A percentile compares a stretch with the other conserved stretches of the same genome.
Evolutionary conservation across 2,329 filamentous ascomycete genomes (phyloP).

Genomic region (Microcera coccophila): DNA sequence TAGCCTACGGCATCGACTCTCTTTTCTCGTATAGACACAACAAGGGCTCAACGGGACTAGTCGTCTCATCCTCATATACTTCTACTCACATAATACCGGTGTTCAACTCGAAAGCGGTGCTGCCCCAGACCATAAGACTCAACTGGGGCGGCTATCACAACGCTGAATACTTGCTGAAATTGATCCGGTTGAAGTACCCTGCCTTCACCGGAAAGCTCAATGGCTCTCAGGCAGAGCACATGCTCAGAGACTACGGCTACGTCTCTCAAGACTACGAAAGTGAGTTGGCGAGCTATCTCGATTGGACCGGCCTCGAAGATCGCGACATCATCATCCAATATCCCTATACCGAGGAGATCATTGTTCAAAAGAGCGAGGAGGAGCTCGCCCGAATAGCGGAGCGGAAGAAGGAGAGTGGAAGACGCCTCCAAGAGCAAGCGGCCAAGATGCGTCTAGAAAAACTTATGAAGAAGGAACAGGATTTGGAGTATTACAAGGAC

Average conservation of each 20-base stretch:
- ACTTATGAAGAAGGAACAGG: conserved; percentile 90
- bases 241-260: conserved; percentile 87
- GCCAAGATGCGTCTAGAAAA: conserved; percentile 97
- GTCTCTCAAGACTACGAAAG: conserved; percentile 77
- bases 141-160: conserved; percentile 94
- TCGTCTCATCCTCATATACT: conserved; percentile 88
- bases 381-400: conserved; percentile 87
- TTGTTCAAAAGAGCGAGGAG: conserved; percentile 89
- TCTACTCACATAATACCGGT: conserved; percentile 95
- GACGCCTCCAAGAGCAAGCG: conserved; percentile 88
- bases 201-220: conserved; percentile 83
- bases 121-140: conserved; percentile 79
- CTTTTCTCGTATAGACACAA: conserved; percentile 96
- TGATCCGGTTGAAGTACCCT: conserved; percentile 88
- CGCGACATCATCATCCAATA: conserved; percentile 87
- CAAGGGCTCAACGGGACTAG: conserved; percentile 77
- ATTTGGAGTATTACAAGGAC: conserved; percentile 88
- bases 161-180: conserved; percentile 85
- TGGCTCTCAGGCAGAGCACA: conserved; percentile 78
- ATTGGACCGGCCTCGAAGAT: conserved; percentile 90
- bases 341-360: conserved; percentile 85
- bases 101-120: conserved; percentile 76
- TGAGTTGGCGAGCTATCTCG: conserved; percentile 73
- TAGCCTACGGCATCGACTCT: conserved; percentile 93
- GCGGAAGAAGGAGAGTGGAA: conserved; percentile 89